Evolutionary conservation across 1,284 basidiomycete species (phyloP), one percentile per base, ranked within the genome.

Genomic region (Stereum hirsutum): DNA sequence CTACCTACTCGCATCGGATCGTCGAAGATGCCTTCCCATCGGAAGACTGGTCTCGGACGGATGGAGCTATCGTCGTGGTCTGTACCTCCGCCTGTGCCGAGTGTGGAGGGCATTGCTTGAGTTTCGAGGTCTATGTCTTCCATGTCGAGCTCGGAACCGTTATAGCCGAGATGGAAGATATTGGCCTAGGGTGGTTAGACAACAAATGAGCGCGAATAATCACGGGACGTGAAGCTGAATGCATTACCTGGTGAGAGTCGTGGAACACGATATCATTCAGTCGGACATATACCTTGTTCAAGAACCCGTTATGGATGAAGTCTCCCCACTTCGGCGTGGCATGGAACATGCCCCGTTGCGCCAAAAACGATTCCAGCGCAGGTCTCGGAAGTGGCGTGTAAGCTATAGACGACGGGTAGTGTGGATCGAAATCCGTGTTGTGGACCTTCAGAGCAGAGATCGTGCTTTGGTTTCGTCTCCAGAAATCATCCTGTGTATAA

Each of bases 231-330:
- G 24, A 24, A 3, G 55, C 68, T 47, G 49, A n/a, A n/a, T n/a
- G n/a, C n/a, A n/a, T n/a, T n/a, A 78, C 80, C 52, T 63, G 59
- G 24, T 61, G 63, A 6, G 74, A 72, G 28, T 70, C 67, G 37
- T 66, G 70, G 54, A 81, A 89, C 4, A 75, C 74, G n/a, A 78
- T 72, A 48, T 88, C 80, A 56, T 89, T 85, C 55, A 89, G 64
- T 15, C 81, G 73, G 34, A 86, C 65, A 57, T 89, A 88, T 25
- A 87, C 58, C 56, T 81, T 82, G 62, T 90, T 89, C 48, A 90
- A 57, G 47, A 87, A 69, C 1, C 87, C 87, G 2, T 74, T 58
- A 52, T 84, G 72, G 53, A 90, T 77, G 50, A 78, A 78, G 33
- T 74, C 70, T 12, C 63, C 62, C 52, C 63, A 66, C 24, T 60